A percentile compares a stretch with the other conserved stretches of the same genome.
Conservation (phyloP, 768 basidiomycete genomes). For the Mrakia gelida region DNA sequence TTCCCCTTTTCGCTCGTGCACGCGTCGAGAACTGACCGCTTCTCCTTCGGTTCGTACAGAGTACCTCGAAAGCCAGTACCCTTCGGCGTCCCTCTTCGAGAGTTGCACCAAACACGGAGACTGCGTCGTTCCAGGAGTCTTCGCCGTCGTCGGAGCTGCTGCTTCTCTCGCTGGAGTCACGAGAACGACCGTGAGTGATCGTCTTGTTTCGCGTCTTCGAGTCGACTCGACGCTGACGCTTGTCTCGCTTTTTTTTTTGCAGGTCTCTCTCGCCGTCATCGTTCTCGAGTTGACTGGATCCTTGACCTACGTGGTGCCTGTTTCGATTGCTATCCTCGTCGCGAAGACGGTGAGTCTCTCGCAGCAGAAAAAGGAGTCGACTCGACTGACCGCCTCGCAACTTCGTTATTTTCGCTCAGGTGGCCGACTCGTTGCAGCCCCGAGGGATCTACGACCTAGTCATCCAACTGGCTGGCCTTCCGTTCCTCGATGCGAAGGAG, state of each 20-base stretch:
- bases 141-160: constrained; percentile 65
- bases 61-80: constrained; percentile 15
- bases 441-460: constrained; percentile 81
- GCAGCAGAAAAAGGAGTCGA: background rate
- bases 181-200: constrained; percentile 50
- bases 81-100: constrained; percentile 52
- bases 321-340: constrained; percentile 58
- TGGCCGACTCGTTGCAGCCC: constrained; percentile 79
- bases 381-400: background rate
- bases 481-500: constrained; percentile 85
- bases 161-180: constrained; percentile 94
- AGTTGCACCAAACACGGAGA: constrained; percentile 58
- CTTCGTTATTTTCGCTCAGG: background rate
- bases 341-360: constrained; percentile 64
- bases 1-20: background rate
- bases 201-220: background rate
- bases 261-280: constrained; percentile 93
- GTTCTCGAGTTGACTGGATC: constrained; percentile 93
- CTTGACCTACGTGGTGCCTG: constrained; percentile 68
- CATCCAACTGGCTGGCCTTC: constrained; percentile 84
- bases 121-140: constrained; percentile 75
- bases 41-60: background rate
- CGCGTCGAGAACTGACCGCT: background rate
- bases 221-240: background rate
- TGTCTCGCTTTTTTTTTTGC: constrained; percentile 30